phyloP scores from a whole-genome alignment of 108 stramenopile genomes.

The Nitzschia sp. region DNA sequence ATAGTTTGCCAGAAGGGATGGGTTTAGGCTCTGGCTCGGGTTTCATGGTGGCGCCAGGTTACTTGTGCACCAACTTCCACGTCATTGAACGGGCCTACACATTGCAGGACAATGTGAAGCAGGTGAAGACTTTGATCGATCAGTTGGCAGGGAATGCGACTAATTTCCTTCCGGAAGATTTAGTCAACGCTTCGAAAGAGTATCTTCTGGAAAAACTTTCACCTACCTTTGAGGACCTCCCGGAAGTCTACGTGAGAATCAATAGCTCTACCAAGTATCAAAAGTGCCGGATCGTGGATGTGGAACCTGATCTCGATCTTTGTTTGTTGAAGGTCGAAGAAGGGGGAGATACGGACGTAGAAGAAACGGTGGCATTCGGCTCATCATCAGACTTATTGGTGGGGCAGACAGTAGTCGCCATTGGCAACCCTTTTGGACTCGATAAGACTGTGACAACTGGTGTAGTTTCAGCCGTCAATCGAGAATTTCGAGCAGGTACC shows the following conservation, averaged over 20 bases:
- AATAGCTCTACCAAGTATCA: conserved; percentile 38
- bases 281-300: conserved; percentile 68
- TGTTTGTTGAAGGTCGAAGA: conserved; percentile 68
- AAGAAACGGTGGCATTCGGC: conserved; percentile 41
- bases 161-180: conserved; percentile 5
- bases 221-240: conserved; percentile 3
- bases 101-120: conserved; percentile 23
- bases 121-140: conserved; percentile 2
- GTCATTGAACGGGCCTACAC: conserved; percentile 75
- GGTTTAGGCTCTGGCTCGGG: conserved; percentile 71
- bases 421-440: conserved; percentile 93
- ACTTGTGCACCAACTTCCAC: conserved; percentile 91
- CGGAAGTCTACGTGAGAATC: conserved; percentile 46
- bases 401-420: conserved; percentile 86
- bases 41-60: conserved; percentile 77
- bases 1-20: conserved; percentile 21
- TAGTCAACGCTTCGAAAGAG: conserved; percentile 8
- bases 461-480: conserved; percentile 84
- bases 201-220: background rate
- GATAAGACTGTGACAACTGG: conserved; percentile 78
- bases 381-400: conserved; percentile 69
- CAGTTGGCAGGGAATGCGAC: conserved; percentile 33
- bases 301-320: conserved; percentile 86
- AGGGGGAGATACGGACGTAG: conserved; percentile 12
- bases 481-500: conserved; percentile 68